Conservation (phyloP, 257 asterid genomes). For the Haberlea rhodopensis region DNA sequence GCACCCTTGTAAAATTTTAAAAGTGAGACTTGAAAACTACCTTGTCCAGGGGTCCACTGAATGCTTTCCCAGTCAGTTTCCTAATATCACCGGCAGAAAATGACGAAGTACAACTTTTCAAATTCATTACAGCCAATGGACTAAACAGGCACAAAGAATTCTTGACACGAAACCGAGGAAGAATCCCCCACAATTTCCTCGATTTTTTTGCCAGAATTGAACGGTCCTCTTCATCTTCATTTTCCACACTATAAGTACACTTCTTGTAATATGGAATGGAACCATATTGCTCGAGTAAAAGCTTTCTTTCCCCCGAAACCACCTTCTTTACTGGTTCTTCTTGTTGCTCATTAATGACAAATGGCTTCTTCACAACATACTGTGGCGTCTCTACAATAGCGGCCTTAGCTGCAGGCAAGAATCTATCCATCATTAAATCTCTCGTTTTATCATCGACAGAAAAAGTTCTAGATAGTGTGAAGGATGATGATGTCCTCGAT, state of each 20-base stretch:
- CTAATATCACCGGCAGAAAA: constrained; percentile 45
- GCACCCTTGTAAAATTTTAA: neutral
- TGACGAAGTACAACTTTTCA: constrained; percentile 46
- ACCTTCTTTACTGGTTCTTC: constrained; percentile 45
- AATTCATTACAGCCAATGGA: constrained; percentile 60
- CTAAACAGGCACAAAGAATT: constrained; percentile 63
- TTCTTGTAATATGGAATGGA: constrained; percentile 35
- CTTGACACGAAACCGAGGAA: constrained; percentile 78
- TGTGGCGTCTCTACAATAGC: constrained; percentile 69
- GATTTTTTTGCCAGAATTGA: constrained; percentile 44
- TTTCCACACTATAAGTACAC: constrained; percentile 43
- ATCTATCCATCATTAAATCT: constrained; percentile 83
- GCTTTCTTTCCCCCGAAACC: constrained; percentile 51
- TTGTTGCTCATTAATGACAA: constrained; percentile 38
- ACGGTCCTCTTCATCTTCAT: constrained; percentile 49
- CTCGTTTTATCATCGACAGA: constrained; percentile 54
- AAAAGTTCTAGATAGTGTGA: constrained; percentile 60
- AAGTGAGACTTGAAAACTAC: constrained; percentile 35
- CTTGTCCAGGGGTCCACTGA: constrained; percentile 91
- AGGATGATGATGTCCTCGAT: constrained; percentile 49
- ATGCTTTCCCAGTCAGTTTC: constrained; percentile 61
- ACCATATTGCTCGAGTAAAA: too few species aligned
- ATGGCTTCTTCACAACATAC: constrained; percentile 46
- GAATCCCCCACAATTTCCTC: constrained; percentile 69
- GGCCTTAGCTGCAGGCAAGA: constrained; percentile 91